phyloP scores from a whole-genome alignment of 805 yeast genomes.

The Ogataea siamensis region DNA sequence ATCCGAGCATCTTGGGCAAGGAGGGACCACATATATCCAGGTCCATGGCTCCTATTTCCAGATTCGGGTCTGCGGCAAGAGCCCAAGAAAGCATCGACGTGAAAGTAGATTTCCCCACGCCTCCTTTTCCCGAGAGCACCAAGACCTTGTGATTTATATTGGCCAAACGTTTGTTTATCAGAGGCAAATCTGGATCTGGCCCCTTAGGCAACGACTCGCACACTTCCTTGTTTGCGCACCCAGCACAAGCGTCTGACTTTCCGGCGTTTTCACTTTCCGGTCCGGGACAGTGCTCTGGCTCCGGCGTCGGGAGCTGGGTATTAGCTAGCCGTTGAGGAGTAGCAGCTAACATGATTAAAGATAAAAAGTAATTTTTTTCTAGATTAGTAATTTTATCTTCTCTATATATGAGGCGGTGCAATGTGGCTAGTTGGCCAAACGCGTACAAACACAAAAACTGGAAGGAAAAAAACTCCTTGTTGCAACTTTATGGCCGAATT shows the following conservation, averaged over 20 bases:
- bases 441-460: conserved; percentile 9
- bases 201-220: conserved; percentile 89
- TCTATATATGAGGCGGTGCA: conserved; percentile 2
- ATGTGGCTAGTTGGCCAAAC: conserved; percentile 2
- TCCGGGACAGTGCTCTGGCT: conserved; percentile 98
- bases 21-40: conserved; percentile 98
- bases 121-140: conserved; percentile 83
- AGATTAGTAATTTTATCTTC: conserved; percentile 5
- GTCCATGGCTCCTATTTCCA: conserved; percentile 96
- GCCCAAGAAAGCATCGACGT: conserved; percentile 98
- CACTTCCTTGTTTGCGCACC: conserved; percentile 90
- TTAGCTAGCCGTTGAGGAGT: conserved; percentile 7
- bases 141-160: conserved; percentile 73
- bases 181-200: conserved; percentile 89
- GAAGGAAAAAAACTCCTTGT: conserved; percentile 1
- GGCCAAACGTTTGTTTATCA: conserved; percentile 65
- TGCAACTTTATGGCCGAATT: conserved; percentile 4
- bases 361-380: neutral
- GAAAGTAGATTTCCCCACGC: conserved; percentile 97
- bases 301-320: conserved; percentile 53
- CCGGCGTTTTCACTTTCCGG: conserved; percentile 96
- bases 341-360: conserved; percentile 16
- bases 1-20: conserved; percentile 90
- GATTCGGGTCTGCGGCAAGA: conserved; percentile 71
- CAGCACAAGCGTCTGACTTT: conserved; percentile 86